phyloP scores from a whole-genome alignment of 2,329 filamentous ascomycete genomes.

The Bipolaris bicolor region DNA sequence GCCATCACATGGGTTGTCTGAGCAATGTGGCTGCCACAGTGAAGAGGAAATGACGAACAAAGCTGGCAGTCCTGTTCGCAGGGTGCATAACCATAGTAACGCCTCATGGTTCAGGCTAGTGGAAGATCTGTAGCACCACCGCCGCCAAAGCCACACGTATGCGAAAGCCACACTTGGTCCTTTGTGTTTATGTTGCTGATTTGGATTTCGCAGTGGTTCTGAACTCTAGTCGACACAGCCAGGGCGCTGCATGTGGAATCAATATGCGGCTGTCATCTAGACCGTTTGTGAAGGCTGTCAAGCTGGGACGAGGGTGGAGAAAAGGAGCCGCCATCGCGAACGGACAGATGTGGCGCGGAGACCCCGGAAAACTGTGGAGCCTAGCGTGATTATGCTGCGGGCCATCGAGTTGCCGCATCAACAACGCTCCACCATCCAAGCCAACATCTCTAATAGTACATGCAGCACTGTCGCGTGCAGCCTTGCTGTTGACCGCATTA shows the following conservation, averaged over 20 bases:
- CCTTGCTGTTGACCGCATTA: neutral
- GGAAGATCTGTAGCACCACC: neutral
- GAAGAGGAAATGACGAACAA: neutral
- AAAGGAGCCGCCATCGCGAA: neutral
- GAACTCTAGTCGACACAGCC: neutral
- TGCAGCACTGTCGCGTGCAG: conserved; percentile 1
- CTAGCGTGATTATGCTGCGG: conserved; percentile 12
- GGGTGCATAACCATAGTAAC: neutral
- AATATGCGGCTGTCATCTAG: neutral
- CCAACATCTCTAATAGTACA: conserved; percentile 3
- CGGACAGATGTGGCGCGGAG: conserved; percentile 1
- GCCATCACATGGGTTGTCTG: conserved; percentile 5
- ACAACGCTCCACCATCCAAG: conserved; percentile 2
- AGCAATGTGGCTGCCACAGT: neutral
- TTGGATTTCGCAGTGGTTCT: neutral
- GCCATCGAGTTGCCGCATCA: conserved; percentile 14
- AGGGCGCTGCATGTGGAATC: neutral
- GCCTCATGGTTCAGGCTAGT: neutral
- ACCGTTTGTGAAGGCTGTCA: neutral
- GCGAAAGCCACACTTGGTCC: neutral
- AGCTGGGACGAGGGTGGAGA: conserved; percentile 2
- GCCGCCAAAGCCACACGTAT: neutral
- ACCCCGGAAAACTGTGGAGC: conserved; percentile 6
- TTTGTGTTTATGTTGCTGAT: neutral
- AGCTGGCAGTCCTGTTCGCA: neutral